Base-by-base conservation (phyloP, 2,329 filamentous ascomycete genomes). In the Biscogniauxia sp. region DNA sequence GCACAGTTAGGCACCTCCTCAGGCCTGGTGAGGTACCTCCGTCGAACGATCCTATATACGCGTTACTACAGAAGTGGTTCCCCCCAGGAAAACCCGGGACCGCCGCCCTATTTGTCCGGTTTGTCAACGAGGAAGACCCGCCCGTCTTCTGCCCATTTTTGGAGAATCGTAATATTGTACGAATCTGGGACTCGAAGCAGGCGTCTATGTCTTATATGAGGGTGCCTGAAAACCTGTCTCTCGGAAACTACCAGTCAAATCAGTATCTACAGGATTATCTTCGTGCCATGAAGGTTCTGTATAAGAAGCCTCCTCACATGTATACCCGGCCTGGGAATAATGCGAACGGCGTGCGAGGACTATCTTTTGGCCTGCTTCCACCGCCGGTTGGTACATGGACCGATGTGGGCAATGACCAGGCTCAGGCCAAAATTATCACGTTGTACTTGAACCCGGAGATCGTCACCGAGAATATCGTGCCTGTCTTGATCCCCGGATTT, bases 131-230 rank as follows among this genome's bases (percentile, higher is more conserved):
- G 52, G 4, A 37, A 2, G 23, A 56, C 23, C 67, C 68, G 1
- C 2, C 1, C 2, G 54, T 25, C 20, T 67, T 54, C 28, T n/a
- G 67, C 15, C 9, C 5, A 19, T 23, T 19, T 4, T 8, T n/a
- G 17, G 19, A 25, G 5, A 63, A 67, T 26, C 58, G 20, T 26
- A 37, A 66, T 25, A 6, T 70, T 15, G 41, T 69, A 15, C 59
- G 56, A 1, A 32, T 71, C 28, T 58, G 60, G 58, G 59, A 69
- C 53, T n/a, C 23, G 5, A 5, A 1, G 4, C 17, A 19, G 11
- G 9, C 52, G 3, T 60, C 63, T 3, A 61, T 67, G 55, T 60
- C 62, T 20, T 72, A 71, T 50, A 71, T 72, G 69, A 68, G 61
- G 37, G 52, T 67, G 1, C 68, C 69, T 13, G 8, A 20, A 6